A percentile compares a stretch with the other conserved stretches of the same genome.
phyloP scores from a whole-genome alignment of 129 eudicot species.

The Arctium minus region DNA sequence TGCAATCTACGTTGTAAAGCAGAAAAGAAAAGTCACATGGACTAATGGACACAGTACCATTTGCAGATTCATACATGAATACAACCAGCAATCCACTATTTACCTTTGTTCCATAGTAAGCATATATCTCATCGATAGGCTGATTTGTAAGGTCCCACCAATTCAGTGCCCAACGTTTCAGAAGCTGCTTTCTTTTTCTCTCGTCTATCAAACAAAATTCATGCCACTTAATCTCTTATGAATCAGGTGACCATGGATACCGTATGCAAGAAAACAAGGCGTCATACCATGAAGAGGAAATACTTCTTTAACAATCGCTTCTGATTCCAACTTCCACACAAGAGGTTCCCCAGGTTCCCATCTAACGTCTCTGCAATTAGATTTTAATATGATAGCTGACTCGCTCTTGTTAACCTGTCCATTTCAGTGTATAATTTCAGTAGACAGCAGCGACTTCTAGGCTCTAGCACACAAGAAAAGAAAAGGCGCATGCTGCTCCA shows the following conservation, averaged over 20 bases:
- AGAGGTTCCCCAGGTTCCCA: slow-evolving; percentile 81
- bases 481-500: too few relatives aligned
- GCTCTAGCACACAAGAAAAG: too few relatives aligned
- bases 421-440: neutral
- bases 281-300: slow-evolving; percentile 83
- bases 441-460: neutral
- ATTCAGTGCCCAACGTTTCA: slow-evolving; percentile 86
- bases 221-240: neutral
- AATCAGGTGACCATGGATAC: neutral
- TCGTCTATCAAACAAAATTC: slow-evolving; percentile 50
- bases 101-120: slow-evolving; percentile 88
- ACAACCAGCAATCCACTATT: slow-evolving; percentile 5
- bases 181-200: slow-evolving; percentile 61
- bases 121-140: slow-evolving; percentile 85
- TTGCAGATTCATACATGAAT: neutral
- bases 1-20: slow-evolving; percentile 50
- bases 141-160: slow-evolving; percentile 77
- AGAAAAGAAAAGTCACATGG: neutral
- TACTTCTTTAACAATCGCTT: slow-evolving; percentile 75
- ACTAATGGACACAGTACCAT: neutral
- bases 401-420: slow-evolving; percentile 58
- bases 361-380: slow-evolving; percentile 34
- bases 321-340: slow-evolving; percentile 56
- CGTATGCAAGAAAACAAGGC: neutral
- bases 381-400: slow-evolving; percentile 32